Conservation (phyloP, 306 rosid genomes). For the Crotalaria pallida region DNA sequence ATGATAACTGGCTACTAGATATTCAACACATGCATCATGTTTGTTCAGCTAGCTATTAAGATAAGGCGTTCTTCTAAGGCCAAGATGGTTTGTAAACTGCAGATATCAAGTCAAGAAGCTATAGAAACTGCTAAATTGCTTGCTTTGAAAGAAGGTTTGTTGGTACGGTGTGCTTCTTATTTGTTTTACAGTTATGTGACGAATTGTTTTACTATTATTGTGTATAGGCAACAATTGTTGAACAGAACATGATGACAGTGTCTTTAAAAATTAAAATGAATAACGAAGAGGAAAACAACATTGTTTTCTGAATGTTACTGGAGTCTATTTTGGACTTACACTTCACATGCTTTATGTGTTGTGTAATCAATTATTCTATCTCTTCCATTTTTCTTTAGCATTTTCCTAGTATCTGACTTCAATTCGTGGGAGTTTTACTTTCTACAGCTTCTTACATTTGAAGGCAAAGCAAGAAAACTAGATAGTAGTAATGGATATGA, state of each 20-base stretch:
- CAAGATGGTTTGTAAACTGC: conserved; percentile 11
- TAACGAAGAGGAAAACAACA: neutral
- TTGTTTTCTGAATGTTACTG: neutral
- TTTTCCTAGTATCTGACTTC: no score
- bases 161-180: conserved; percentile 36
- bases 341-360: neutral
- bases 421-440: neutral
- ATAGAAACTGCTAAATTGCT: conserved; percentile 58
- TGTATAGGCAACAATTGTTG: neutral
- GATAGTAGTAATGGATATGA: no score
- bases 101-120: conserved; percentile 65
- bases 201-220: neutral
- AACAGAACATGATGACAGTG: neutral
- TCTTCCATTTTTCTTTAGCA: neutral
- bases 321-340: neutral
- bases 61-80: neutral
- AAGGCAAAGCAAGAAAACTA: no score
- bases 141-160: conserved; percentile 73
- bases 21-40: neutral
- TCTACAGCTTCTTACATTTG: no score
- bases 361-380: neutral
- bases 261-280: neutral
- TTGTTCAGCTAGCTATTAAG: neutral
- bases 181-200: neutral
- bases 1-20: no score